Conservation (phyloP, 768 basidiomycete genomes). For the Russula ochroleuca region DNA sequence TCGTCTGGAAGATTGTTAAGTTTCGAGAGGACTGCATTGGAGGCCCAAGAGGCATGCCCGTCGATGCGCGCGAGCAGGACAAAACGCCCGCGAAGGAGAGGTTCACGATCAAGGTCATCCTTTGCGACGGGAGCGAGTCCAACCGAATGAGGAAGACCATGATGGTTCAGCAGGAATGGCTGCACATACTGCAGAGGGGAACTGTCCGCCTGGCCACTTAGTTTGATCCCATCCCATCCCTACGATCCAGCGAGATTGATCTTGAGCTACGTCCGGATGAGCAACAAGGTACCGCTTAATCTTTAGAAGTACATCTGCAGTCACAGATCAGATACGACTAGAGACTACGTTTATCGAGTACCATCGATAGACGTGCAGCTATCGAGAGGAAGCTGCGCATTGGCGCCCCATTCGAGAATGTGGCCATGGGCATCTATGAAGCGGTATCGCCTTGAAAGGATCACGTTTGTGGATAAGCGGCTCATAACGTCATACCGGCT, state of each 20-base stretch:
- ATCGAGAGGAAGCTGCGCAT: slow-evolving; percentile 59
- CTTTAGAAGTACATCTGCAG: slow-evolving; percentile 56
- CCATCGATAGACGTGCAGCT: slow-evolving; percentile 56
- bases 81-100: slow-evolving; percentile 59
- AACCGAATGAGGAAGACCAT: background rate
- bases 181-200: slow-evolving; percentile 64
- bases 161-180: background rate
- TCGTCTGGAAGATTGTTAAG: slow-evolving; percentile 56
- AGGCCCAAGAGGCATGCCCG: slow-evolving; percentile 85
- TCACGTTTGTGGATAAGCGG: slow-evolving; percentile 2
- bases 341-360: slow-evolving; percentile 29
- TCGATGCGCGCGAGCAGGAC: slow-evolving; percentile 79
- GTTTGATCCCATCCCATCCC: slow-evolving; percentile 97
- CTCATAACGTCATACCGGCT: slow-evolving; percentile 44
- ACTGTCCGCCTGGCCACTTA: slow-evolving; percentile 50
- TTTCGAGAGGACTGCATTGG: slow-evolving; percentile 60
- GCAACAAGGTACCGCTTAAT: slow-evolving; percentile 55
- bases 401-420: slow-evolving; percentile 68
- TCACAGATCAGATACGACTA: slow-evolving; percentile 4
- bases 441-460: background rate
- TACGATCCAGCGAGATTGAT: slow-evolving; percentile 64
- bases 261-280: slow-evolving; percentile 51
- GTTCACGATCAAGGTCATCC: slow-evolving; percentile 70
- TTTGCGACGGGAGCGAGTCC: slow-evolving; percentile 31
- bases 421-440: slow-evolving; percentile 74